Base-by-base conservation (phyloP, 768 basidiomycete genomes). In the Tylopilus balloui region DNA sequence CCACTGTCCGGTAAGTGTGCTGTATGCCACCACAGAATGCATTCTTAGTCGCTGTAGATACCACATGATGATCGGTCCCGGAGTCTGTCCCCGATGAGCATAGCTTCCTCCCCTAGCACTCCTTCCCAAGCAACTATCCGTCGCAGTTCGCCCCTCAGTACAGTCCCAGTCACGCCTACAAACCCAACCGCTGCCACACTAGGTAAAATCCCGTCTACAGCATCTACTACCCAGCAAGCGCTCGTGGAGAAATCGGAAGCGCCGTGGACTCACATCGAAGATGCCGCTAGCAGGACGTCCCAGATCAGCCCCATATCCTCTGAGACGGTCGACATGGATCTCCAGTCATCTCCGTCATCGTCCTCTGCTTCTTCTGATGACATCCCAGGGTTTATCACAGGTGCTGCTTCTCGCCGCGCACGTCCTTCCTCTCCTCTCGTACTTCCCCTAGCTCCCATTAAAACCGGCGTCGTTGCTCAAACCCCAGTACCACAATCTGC, bases 61-160 rank as follows among this genome's bases (percentile, higher is more conserved):
- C 53, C 50, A 36, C 45, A 44, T 41, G 56, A 56, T 35, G 66
- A 63, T 45, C 65, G 48, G 44, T 72, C 75, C 15, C 68, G 78
- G 48, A 83, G 77, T 63, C 67, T 79, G 39, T 79, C 80, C 41
- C 80, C 79, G 1, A 82, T 81, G 80, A 83, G 83, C 47, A 70
- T 83, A 36, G 80, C 77, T 54, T 79, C 79, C 7, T 61, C 73
- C 7, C 54, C 68, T 15, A 73, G 69, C 51, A 72, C 71, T 10
- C 71, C 73, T 29, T 52, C 65, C 37, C 65, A 55, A 27, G 55
- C 64, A 4, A 63, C 58, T 6, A 29, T 50, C 25, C 43, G 6
- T n/a, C 52, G 14, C 34, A 42, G 29, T 25, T 39, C 54, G 19
- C 41, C 45, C 13, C 42, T 49, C 36, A 29, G 45, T 27, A 45